A percentile compares a stretch with the other conserved stretches of the same genome.
These are phyloP conservation scores for Davidsoniella virescens DNA, from an alignment of 2,329 filamentous ascomycete genomes.

Conservation along the genomic window DNA sequence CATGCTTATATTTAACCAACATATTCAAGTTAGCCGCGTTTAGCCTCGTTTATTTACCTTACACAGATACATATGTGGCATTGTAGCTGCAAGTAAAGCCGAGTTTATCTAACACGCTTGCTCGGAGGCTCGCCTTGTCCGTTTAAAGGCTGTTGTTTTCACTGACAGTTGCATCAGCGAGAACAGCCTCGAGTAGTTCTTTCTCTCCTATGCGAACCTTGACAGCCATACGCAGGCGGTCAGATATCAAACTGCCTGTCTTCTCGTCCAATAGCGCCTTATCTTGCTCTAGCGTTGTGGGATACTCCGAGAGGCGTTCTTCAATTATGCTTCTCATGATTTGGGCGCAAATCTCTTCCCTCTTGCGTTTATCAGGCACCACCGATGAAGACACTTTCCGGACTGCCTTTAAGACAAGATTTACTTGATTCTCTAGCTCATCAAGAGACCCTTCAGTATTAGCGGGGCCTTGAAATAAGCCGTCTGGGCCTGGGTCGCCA, in stretches of 20 bases:
- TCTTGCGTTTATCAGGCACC: constrained; percentile 32
- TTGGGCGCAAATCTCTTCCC: constrained; percentile 29
- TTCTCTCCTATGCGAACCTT: constrained; percentile 59
- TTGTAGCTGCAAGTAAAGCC: no score
- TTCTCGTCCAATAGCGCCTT: constrained; percentile 22
- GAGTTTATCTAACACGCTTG: not conserved
- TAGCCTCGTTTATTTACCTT: no score
- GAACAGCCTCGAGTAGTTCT: constrained; percentile 41
- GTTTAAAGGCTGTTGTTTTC: not conserved
- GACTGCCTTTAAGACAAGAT: constrained; percentile 31
- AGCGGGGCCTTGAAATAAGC: constrained; percentile 25
- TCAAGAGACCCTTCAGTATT: constrained; percentile 28
- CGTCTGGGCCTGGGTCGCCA: constrained; percentile 34
- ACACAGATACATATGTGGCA: no score
- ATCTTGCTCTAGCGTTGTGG: constrained; percentile 27
- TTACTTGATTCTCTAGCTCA: constrained; percentile 36
- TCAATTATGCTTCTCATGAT: constrained; percentile 25
- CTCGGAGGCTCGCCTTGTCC: not conserved
- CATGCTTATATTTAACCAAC: no score
- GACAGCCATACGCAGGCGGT: constrained; percentile 38
- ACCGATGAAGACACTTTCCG: constrained; percentile 27
- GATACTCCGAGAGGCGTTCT: constrained; percentile 25
- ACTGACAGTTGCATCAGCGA: constrained; percentile 16
- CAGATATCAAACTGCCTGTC: constrained; percentile 16
- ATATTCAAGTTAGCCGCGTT: no score